phyloP scores from a whole-genome alignment of 2,329 filamentous ascomycete genomes.

The Fusarium musae region DNA sequence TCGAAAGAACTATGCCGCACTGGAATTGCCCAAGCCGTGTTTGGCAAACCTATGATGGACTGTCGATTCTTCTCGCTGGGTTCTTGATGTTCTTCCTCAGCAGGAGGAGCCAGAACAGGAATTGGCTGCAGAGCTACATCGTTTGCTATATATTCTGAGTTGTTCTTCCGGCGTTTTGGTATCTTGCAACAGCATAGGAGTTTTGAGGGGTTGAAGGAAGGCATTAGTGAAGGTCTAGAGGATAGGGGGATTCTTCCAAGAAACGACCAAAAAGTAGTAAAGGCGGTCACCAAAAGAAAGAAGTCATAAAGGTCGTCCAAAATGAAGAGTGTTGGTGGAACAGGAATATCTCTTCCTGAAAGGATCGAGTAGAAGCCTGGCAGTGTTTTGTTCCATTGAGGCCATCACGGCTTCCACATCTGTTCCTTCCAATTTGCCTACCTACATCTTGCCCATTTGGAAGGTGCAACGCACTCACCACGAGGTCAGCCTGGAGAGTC shows the following conservation, averaged over 20 bases:
- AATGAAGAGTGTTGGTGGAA: slow-evolving; percentile 1
- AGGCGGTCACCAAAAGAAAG: slow-evolving; percentile 9
- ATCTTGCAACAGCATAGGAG: slow-evolving; percentile 42
- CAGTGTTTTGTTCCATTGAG: neutral
- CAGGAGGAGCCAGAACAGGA: neutral
- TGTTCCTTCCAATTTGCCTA: neutral
- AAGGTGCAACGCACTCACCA: neutral
- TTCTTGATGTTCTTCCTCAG: neutral
- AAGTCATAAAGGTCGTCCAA: neutral
- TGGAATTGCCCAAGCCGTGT: slow-evolving; percentile 21
- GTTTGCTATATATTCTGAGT: neutral
- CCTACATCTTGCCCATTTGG: neutral
- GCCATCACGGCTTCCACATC: neutral
- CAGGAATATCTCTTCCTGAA: neutral
- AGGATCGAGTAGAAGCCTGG: neutral
- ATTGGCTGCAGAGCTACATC: slow-evolving; percentile 7
- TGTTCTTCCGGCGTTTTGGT: slow-evolving; percentile 3
- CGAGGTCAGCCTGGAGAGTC: too few relatives aligned
- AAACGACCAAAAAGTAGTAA: slow-evolving; percentile 19
- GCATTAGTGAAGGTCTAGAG: neutral
- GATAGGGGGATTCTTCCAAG: slow-evolving; percentile 30
- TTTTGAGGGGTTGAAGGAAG: slow-evolving; percentile 20
- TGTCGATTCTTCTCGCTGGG: neutral
- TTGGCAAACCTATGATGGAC: slow-evolving; percentile 26
- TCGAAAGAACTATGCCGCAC: neutral